Evolutionary conservation across 495 filamentous ascomycete genomes (phyloP).

Genomic region (Lindgomyces ingoldianus): DNA sequence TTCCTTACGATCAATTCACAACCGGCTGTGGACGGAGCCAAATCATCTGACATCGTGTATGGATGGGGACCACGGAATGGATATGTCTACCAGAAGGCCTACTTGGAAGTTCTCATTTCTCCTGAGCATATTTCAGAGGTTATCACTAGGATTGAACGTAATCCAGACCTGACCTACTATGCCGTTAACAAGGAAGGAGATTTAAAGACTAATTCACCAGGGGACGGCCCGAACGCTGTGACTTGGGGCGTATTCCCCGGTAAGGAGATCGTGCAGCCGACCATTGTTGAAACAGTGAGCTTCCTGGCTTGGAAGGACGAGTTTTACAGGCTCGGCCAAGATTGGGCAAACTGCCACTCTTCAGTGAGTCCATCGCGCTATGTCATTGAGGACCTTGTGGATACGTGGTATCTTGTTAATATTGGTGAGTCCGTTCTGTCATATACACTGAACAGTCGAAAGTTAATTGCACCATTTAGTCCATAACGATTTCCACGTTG

Average conservation of each 20-base stretch:
- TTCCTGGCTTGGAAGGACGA: conserved; percentile 99
- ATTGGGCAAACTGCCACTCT: conserved; percentile 91
- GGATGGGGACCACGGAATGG: conserved; percentile 95
- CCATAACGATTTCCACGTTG: conserved; percentile 91
- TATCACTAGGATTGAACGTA: conserved; percentile 72
- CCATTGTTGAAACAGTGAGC: conserved; percentile 96
- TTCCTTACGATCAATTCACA: conserved; percentile 97
- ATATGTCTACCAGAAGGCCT: conserved; percentile 98
- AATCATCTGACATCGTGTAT: conserved; percentile 79
- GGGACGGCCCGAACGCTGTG: conserved; percentile 89
- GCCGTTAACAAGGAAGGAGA: conserved; percentile 79
- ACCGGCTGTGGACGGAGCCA: conserved; percentile 90
- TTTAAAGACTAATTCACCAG: conserved; percentile 79
- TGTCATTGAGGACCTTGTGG: conserved; percentile 79
- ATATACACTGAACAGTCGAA: neutral
- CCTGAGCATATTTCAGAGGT: conserved; percentile 77
- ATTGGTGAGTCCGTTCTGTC: conserved; percentile 63
- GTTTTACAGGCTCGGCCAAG: conserved; percentile 85
- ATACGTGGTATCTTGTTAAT: conserved; percentile 90
- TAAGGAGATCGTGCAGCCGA: conserved; percentile 98
- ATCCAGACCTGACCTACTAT: conserved; percentile 87
- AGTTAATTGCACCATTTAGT: conserved; percentile 54
- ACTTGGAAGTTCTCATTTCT: conserved; percentile 85
- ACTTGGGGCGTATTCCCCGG: conserved; percentile 99
- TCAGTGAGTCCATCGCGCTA: conserved; percentile 75